A percentile compares a stretch with the other conserved stretches of the same genome.
Conservation (phyloP, 495 filamentous ascomycete species). For the Talaromyces borbonicus region DNA sequence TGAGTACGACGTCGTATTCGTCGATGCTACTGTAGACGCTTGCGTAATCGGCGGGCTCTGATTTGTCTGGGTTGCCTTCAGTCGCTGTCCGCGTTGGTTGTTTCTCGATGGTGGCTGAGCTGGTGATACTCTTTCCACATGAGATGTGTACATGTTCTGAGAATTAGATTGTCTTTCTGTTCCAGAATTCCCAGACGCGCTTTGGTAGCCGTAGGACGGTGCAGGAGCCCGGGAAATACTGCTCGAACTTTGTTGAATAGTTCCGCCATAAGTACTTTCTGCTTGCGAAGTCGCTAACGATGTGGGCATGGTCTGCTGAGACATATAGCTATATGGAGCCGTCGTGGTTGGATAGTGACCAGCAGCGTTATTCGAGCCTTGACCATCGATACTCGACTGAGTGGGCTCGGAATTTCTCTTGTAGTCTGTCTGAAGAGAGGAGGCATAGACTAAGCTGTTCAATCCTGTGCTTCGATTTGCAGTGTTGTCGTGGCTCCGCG, state of each 20-base stretch:
- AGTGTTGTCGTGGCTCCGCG: not conserved
- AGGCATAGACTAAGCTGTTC: slow-evolving; percentile 5
- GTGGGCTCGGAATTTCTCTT: not conserved
- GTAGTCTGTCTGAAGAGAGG: not conserved
- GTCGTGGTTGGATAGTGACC: not conserved
- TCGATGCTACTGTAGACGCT: not conserved
- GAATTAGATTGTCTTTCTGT: not conserved
- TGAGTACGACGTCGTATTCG: not conserved
- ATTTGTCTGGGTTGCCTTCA: not conserved
- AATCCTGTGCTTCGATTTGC: not conserved
- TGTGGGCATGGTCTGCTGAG: not conserved
- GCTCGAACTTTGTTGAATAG: not conserved
- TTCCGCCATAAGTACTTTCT: not conserved
- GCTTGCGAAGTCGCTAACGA: not conserved
- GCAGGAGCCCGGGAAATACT: not conserved
- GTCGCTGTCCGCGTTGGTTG: not conserved
- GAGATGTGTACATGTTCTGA: not conserved
- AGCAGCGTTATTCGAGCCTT: not conserved
- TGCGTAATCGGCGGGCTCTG: not conserved
- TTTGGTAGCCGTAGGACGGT: not conserved
- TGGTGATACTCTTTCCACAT: not conserved
- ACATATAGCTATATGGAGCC: not conserved
- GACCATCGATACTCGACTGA: not conserved
- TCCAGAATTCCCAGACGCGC: not conserved
- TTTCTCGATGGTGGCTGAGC: not conserved